Evolutionary conservation across 2,329 filamentous ascomycete genomes (phyloP), one percentile per base, ranked within the genome.

Genomic region (Monosporascus sp.): DNA sequence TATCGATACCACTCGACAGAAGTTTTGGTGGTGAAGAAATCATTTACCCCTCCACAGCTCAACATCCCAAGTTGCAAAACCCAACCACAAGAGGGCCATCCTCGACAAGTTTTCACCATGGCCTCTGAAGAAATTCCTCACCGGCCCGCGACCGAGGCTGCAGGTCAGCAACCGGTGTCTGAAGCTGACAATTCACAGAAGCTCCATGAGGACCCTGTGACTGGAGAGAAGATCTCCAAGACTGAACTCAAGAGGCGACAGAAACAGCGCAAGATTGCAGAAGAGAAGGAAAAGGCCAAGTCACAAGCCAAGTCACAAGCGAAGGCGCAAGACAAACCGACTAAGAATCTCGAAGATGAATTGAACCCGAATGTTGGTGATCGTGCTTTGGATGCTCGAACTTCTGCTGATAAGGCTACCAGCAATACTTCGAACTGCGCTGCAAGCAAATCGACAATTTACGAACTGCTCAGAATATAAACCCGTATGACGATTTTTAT

Each of bases 241-340:
- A 84, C 85, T 17, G 87, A 92, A 76, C 79, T 97, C 72, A 99
- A 99, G 90, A 93, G 90, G 78, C 86, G 93, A 67, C 84, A 92
- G 78, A 99, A 99, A 89, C 81, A 87, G 69, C 87, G 93, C 62
- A 84, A 93, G 72, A 85, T 83, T 73, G 91, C 95, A 57, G 88
- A 88, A 62, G 89, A 91, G 77, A 97, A 96, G 87, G 85, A 85
- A 63, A 85, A 91, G 76, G 93, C 91, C 80, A 88, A 45, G 17
- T 24, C 43, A 27, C 38, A 85, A 27, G 88, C 89, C 50, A 79
- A 83, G 49, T 78, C 85, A 55, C 78, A 83, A 37, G 79, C 82
- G 41, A 79, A 83, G 49, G 79, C 85, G 55, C 78, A 83, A 37
- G 79, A 82, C 41, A 84, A 63, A 14, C 31, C 11, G 78, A 67